Evolutionary conservation across 495 filamentous ascomycete genomes (phyloP).

Genomic region (Annulohypoxylon nitens): DNA sequence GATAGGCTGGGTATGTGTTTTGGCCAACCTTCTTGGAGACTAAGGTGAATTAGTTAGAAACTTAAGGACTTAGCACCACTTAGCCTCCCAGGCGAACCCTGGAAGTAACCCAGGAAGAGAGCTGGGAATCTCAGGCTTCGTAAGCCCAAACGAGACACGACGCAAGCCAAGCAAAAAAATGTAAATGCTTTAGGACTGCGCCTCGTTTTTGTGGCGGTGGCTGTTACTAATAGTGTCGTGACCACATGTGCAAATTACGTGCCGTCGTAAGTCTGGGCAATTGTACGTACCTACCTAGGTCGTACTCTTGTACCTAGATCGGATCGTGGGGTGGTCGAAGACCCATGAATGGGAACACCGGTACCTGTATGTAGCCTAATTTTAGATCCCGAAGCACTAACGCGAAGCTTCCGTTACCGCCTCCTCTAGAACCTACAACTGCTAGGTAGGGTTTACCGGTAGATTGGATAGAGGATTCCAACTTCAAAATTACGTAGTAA

Average conservation of each 20-base stretch:
- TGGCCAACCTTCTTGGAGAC: constrained; percentile 8
- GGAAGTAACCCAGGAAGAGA: neutral
- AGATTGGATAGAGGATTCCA: neutral
- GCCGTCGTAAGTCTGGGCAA: too few species aligned
- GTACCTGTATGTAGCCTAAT: constrained; percentile 13
- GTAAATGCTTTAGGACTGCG: constrained; percentile 21
- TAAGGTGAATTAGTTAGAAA: neutral
- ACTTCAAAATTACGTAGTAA: too few species aligned
- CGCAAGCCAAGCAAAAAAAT: constrained; percentile 8
- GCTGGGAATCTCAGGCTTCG: constrained; percentile 6
- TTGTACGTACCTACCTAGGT: too few species aligned
- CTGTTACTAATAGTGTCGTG: neutral
- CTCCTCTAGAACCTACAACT: neutral
- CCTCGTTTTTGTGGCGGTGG: constrained; percentile 34
- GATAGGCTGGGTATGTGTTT: constrained; percentile 23
- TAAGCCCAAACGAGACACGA: constrained; percentile 29
- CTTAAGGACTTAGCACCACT: neutral
- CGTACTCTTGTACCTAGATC: too few species aligned
- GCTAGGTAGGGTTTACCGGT: neutral
- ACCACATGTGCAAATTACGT: too few species aligned
- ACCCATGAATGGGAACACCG: too few species aligned
- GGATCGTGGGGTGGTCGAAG: too few species aligned
- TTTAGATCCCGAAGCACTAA: constrained; percentile 32
- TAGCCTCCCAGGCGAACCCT: neutral
- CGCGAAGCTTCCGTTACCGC: neutral